phyloP scores from a whole-genome alignment of 805 yeast species.

The Metschnikowia kofuensis region DNA sequence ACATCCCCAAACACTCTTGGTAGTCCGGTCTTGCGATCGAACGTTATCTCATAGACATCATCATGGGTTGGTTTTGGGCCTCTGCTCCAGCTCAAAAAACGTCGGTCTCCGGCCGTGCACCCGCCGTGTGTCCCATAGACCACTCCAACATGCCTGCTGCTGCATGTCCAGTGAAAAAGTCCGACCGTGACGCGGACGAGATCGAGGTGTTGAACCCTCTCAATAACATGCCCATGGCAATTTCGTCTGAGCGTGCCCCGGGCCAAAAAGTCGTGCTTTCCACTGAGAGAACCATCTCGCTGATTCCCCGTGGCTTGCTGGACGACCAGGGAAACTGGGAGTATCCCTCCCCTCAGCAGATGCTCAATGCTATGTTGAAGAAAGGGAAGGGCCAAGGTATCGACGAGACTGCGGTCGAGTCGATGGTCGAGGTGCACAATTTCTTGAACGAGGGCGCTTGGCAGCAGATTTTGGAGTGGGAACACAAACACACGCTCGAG shows the following conservation, averaged over 20 bases:
- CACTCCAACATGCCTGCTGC: conserved; percentile 12
- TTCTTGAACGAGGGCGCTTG: conserved; percentile 97
- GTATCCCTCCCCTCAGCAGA: conserved; percentile 98
- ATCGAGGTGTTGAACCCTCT: conserved; percentile 62
- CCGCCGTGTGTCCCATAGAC: conserved; percentile 19
- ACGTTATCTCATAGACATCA: neutral
- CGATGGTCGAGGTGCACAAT: conserved; percentile 96
- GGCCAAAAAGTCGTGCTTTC: conserved; percentile 81
- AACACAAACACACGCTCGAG: conserved; percentile 58
- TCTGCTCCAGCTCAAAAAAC: conserved; percentile 21
- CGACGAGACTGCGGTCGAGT: conserved; percentile 92
- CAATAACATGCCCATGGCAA: conserved; percentile 80
- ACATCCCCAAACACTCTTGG: too few relatives aligned
- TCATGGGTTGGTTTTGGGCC: conserved; percentile 94
- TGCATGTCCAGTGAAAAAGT: conserved; percentile 16
- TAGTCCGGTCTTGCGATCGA: too few relatives aligned
- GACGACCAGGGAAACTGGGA: conserved; percentile 85
- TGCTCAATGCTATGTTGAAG: conserved; percentile 95
- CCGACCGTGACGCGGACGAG: conserved; percentile 9
- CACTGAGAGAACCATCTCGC: conserved; percentile 76
- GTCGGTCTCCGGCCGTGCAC: conserved; percentile 1
- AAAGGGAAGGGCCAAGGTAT: conserved; percentile 87
- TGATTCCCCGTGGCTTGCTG: conserved; percentile 79
- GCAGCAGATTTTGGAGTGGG: conserved; percentile 94
- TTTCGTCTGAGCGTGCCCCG: conserved; percentile 66